Base-by-base conservation (phyloP, 2,329 filamentous ascomycete genomes). In the Scedosporium minutisporum region DNA sequence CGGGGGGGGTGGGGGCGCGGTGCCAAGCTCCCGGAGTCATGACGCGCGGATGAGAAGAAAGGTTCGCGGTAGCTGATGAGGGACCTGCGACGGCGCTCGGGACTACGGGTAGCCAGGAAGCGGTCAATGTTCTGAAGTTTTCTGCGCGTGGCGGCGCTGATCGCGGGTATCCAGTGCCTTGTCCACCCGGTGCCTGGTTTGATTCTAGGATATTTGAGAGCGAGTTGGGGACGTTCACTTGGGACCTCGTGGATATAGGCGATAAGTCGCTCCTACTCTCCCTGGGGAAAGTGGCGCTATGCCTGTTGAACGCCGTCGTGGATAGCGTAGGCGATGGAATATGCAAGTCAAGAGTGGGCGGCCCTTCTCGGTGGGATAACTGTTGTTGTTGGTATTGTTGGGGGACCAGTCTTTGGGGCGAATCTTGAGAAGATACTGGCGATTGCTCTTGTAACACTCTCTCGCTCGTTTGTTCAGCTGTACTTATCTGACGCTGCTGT, bases 1-100 rank as follows among this genome's bases (percentile, higher is more conserved):
- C 82, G 27, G 80, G 62, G 29, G 80, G 62, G n/a, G 57, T n/a
- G 10, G 57, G 62, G 4, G 62, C 6, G 1, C 42, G 42, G 14
- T 12, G 29, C 59, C 42, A 38, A 9, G 59, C 51, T 25, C 51
- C 51, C 5, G 51, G 51, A 5, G 51, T 55, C 51, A 55, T 55
- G 51, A 27, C 21, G 51, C 51, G 51, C 6, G 51, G 51, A 23
- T 55, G 51, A 18, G 18, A 38, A 38, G 29, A 33, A 7, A 7
- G 44, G 44, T 48, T 48, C 16, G 44, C 18, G 6, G 51, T 23
- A 29, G 51, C 51, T 4, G 51, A 55, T 27, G 51, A 55, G 12
- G 51, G 51, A 3, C 21, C 51, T 2, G 51, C 51, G 1, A 23
- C 21, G 18, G 18, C n/a, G 5, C 51, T 23, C 7, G 51, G 51